Percentiles rank a stretch among this genome's conserved stretches.
Evolutionary conservation across 805 yeast genomes (phyloP).

Genomic region (baker's yeast (Saccharomyces cerevisiae)): DNA sequence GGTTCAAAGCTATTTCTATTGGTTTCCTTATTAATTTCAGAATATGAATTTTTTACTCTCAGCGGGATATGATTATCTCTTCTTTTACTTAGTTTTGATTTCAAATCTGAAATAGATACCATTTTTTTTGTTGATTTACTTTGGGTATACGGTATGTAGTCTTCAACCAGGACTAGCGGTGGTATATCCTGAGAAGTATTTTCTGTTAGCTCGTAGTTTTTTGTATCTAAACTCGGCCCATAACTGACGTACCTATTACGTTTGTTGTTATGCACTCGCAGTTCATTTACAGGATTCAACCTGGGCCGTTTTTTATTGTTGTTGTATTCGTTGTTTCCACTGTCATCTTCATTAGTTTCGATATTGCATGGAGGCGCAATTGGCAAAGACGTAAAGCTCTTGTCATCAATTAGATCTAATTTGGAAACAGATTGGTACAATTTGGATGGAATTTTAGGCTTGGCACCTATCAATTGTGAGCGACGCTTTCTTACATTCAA

Average conservation of each 20-base stretch:
- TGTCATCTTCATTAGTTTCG: background rate
- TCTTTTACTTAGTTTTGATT: conserved; percentile 17
- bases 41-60: conserved; percentile 9
- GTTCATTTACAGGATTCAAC: conserved; percentile 11
- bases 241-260: conserved; percentile 14
- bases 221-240: background rate
- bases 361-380: conserved; percentile 21
- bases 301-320: conserved; percentile 4
- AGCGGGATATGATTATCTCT: conserved; percentile 19
- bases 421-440: conserved; percentile 21
- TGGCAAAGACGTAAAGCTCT: conserved; percentile 24
- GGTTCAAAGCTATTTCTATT: background rate
- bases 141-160: conserved; percentile 19
- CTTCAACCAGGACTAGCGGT: conserved; percentile 27
- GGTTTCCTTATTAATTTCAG: background rate
- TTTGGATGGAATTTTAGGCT: conserved; percentile 22
- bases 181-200: conserved; percentile 5
- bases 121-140: conserved; percentile 10
- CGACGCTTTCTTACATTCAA: conserved; percentile 16
- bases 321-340: background rate
- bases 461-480: conserved; percentile 24
- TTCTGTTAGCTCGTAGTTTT: background rate
- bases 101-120: conserved; percentile 25
- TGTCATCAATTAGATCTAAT: conserved; percentile 25
- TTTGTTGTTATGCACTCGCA: conserved; percentile 12